A percentile compares a stretch with the other conserved stretches of the same genome.
These are phyloP conservation scores for Yamadazyma spencermartinsiae DNA, from an alignment of 1,139 yeast species.

Conservation along the genomic window DNA sequence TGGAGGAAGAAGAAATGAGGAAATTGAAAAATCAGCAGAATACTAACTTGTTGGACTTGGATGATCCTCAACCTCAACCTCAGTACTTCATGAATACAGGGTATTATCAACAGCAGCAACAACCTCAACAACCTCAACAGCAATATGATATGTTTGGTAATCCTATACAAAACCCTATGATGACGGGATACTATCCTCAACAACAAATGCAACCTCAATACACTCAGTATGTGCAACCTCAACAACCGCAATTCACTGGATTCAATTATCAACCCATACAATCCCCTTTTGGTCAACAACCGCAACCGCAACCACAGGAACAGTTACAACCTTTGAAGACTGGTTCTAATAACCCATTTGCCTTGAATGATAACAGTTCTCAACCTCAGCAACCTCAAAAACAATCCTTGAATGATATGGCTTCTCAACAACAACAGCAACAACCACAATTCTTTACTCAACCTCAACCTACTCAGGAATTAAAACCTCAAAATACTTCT, in stretches of 20 bases:
- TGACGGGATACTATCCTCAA: constrained; percentile 47
- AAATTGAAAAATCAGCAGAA: constrained; percentile 49
- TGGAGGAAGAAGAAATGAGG: constrained; percentile 86
- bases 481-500: constrained; percentile 33
- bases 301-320: constrained; percentile 36
- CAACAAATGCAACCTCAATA: constrained; percentile 16
- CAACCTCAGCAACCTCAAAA: constrained; percentile 22
- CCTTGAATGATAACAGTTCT: constrained; percentile 40
- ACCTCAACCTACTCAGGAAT: constrained; percentile 23
- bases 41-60: constrained; percentile 55
- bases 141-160: constrained; percentile 76
- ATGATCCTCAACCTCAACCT: constrained; percentile 42
- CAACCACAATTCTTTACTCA: constrained; percentile 25
- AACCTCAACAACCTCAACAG: constrained; percentile 22
- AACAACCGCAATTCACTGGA: constrained; percentile 23
- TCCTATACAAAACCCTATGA: constrained; percentile 60
- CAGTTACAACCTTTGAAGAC: constrained; percentile 62
- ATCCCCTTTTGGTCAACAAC: constrained; percentile 7
- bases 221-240: constrained; percentile 25
- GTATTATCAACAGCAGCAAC: constrained; percentile 27
- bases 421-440: constrained; percentile 17
- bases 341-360: constrained; percentile 91
- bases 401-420: constrained; percentile 15
- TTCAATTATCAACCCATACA: constrained; percentile 26
- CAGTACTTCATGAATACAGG: constrained; percentile 25